Conservation (phyloP, 768 basidiomycete species). For the Leccinum uliginosum region DNA sequence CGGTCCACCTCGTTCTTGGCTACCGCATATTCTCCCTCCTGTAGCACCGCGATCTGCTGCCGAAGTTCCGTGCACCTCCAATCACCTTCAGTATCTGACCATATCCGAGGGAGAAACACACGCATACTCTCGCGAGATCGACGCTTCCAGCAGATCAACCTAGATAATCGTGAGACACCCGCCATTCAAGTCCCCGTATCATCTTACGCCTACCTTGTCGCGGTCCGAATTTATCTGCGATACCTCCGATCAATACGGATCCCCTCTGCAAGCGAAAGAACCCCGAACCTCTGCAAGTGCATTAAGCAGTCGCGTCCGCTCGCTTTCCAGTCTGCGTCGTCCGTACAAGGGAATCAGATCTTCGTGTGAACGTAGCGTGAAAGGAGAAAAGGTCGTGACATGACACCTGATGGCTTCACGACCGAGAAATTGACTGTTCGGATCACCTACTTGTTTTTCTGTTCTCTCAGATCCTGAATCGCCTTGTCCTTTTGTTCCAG, state of each 20-base stretch:
- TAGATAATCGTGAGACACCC: conserved; percentile 15
- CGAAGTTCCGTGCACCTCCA: conserved; percentile 63
- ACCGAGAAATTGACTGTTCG: background rate
- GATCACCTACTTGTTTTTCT: conserved; percentile 70
- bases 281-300: conserved; percentile 62
- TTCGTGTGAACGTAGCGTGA: background rate
- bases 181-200: background rate
- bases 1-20: conserved; percentile 77
- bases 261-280: conserved; percentile 3
- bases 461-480: conserved; percentile 77
- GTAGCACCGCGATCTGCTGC: conserved; percentile 58
- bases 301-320: conserved; percentile 63
- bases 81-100: conserved; percentile 7
- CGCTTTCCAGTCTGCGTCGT: conserved; percentile 62
- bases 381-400: background rate
- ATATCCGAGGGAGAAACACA: conserved; percentile 2
- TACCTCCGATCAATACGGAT: conserved; percentile 10
- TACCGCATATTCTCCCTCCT: conserved; percentile 70
- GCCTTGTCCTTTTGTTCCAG: conserved; percentile 74
- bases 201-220: conserved; percentile 49
- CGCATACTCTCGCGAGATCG: conserved; percentile 65
- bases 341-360: conserved; percentile 12
- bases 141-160: conserved; percentile 67
- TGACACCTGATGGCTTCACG: background rate
- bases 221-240: conserved; percentile 74